A percentile compares a stretch with the other conserved stretches of the same genome.
Evolutionary conservation across 164 flowering plant genomes (phyloP).

Genomic region (Cinnamomum micranthum): DNA sequence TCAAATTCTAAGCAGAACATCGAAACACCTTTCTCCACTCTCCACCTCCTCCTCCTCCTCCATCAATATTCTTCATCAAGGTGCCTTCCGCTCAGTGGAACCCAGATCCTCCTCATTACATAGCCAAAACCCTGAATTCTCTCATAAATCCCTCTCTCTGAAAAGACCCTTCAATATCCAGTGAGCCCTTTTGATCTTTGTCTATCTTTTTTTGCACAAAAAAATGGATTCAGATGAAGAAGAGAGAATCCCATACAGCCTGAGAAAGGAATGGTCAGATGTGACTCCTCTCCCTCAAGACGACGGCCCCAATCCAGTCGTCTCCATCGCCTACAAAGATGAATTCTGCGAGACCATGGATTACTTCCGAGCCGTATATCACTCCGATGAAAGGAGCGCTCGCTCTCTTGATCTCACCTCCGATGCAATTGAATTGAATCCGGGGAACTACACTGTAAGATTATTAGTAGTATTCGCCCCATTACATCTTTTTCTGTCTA

Average conservation of each 20-base stretch:
- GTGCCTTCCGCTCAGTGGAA: too few relatives aligned
- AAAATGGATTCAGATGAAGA: conserved; percentile 36
- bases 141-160: too few relatives aligned
- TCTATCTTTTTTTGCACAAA: neutral
- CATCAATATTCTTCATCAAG: too few relatives aligned
- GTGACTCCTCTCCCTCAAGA: conserved; percentile 75
- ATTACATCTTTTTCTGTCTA: too few relatives aligned
- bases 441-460: conserved; percentile 86
- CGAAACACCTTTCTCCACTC: too few relatives aligned
- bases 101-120: too few relatives aligned
- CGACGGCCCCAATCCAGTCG: conserved; percentile 91
- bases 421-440: conserved; percentile 54
- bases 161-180: too few relatives aligned
- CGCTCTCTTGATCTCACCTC: conserved; percentile 70
- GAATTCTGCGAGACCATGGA: conserved; percentile 82
- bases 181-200: too few relatives aligned
- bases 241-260: conserved; percentile 40
- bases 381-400: conserved; percentile 60
- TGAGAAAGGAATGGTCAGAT: conserved; percentile 71
- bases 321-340: conserved; percentile 74
- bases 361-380: conserved; percentile 83
- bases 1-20: too few relatives aligned
- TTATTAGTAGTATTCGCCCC: neutral
- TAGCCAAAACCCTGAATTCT: too few relatives aligned
- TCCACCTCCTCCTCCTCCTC: too few relatives aligned